Evolutionary conservation across 352 stramenopile genomes (phyloP), one percentile per base, ranked within the genome.

Genomic region (Pythium vanterpoolii): DNA sequence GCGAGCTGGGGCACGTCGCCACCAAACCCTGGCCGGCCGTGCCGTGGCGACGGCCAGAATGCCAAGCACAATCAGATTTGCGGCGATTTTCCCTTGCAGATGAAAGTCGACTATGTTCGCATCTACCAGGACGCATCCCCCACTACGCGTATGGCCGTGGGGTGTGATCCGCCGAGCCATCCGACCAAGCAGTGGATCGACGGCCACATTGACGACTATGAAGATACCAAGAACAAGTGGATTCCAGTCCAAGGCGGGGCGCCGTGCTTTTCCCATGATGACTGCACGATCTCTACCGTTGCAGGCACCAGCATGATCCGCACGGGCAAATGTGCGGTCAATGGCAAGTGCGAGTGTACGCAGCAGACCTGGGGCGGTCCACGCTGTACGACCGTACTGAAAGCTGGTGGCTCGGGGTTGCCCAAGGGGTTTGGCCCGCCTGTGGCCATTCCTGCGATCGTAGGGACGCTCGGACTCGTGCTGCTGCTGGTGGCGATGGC

Each of bases 11-110:
- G 66, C 57, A 61, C 69, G 40, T 76, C 42, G 23, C 76, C 76
- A 30, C 76, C 76, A 9, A 86, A 86, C 42, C 18, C 69, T n/a
- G 30, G 77, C 69, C 0, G 68, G 78, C 31, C 71, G 68, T 16
- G 34, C 42, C 31, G 27, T 7, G 43, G 36, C 23, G 24, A 45
- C 27, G 23, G 23, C n/a, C 3, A 1, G 4, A 23, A 67, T 76
- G 28, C 30, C 66, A 0, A 42, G 72, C 1, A 62, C 60, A 6
- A 59, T 0, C 43, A 27, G 7, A 86, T 89, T 24, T 90, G 80
- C 30, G 74, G 74, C 34, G 48, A 65, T 1, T 83, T 90, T 33
- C 80, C 78, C 0, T 74, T 90, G 73, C 47, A 75, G n/a, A 52
- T 92, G 47, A 84, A 83, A 42, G 30, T 71, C 26, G 64, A 71